These are phyloP conservation scores for Alternaria consortialis DNA, from an alignment of 2,329 filamentous ascomycete species.

Conservation along the genomic window DNA sequence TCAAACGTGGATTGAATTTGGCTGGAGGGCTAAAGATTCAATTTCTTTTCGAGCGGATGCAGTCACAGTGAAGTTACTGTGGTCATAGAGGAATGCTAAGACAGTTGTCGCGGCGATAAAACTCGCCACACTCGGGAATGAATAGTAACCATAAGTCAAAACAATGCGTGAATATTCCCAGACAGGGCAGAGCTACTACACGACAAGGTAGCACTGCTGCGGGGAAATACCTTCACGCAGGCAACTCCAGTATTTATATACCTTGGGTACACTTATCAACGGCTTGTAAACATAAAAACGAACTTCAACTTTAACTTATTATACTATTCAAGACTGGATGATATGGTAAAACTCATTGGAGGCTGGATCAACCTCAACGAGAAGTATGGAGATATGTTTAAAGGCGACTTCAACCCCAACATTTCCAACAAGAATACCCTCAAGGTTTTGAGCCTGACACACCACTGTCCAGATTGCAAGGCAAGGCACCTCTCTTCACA, in stretches of 20 bases:
- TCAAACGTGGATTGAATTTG: background rate
- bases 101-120: no score
- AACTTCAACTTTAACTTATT: background rate
- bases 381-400: background rate
- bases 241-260: background rate
- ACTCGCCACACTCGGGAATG: no score
- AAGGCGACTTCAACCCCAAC: background rate
- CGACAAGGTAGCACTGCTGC: no score
- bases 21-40: no score
- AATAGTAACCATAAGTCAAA: no score
- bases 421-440: background rate
- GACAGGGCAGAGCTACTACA: no score
- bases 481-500: background rate
- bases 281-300: background rate
- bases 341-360: background rate
- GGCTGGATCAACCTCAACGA: background rate
- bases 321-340: background rate
- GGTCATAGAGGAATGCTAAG: no score
- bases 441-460: background rate
- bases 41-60: background rate
- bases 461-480: background rate
- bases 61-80: background rate
- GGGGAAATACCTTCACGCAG: no score
- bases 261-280: background rate
- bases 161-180: no score